Evolutionary conservation across 1,284 basidiomycete genomes (phyloP).

Genomic region (Ustilago trichophora): DNA sequence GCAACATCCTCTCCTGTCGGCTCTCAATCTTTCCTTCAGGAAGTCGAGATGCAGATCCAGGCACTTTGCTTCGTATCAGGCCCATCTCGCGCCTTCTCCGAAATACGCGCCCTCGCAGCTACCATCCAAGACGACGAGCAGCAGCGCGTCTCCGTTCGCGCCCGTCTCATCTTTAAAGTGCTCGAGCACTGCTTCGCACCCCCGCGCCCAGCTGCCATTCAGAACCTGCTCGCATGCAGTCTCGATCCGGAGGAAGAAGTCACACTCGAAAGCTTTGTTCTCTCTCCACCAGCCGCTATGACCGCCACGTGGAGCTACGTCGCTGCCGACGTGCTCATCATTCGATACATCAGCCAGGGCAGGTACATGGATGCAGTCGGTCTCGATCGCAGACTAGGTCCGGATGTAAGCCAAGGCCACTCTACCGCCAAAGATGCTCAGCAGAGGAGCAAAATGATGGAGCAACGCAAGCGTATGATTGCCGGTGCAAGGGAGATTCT

Average conservation of each 20-base stretch:
- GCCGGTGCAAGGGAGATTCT: constrained; percentile 43
- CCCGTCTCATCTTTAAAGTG: constrained; percentile 40
- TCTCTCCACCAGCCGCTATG: constrained; percentile 42
- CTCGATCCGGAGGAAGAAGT: constrained; percentile 43
- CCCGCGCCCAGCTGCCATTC: constrained; percentile 44
- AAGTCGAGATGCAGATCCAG: constrained; percentile 42
- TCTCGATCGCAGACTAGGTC: constrained; percentile 49
- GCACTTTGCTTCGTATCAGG: constrained; percentile 43
- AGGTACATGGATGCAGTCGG: constrained; percentile 59
- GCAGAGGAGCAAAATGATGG: constrained; percentile 44
- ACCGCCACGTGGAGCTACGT: constrained; percentile 45
- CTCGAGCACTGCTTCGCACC: constrained; percentile 55
- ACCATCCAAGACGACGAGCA: constrained; percentile 34
- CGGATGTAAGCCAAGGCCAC: constrained; percentile 44
- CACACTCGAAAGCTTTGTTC: constrained; percentile 41
- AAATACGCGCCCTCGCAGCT: constrained; percentile 32
- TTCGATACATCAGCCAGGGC: constrained; percentile 54
- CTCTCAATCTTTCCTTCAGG: constrained; percentile 30
- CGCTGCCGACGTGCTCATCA: constrained; percentile 53
- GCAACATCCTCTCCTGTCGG: constrained; percentile 23
- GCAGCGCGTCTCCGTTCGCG: constrained; percentile 30
- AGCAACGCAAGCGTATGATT: constrained; percentile 47
- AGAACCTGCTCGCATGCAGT: constrained; percentile 44
- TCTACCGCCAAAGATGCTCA: constrained; percentile 22
- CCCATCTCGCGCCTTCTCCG: constrained; percentile 24